phyloP scores from a whole-genome alignment of 2,329 filamentous ascomycete species.

The Dendryphion nanum region DNA sequence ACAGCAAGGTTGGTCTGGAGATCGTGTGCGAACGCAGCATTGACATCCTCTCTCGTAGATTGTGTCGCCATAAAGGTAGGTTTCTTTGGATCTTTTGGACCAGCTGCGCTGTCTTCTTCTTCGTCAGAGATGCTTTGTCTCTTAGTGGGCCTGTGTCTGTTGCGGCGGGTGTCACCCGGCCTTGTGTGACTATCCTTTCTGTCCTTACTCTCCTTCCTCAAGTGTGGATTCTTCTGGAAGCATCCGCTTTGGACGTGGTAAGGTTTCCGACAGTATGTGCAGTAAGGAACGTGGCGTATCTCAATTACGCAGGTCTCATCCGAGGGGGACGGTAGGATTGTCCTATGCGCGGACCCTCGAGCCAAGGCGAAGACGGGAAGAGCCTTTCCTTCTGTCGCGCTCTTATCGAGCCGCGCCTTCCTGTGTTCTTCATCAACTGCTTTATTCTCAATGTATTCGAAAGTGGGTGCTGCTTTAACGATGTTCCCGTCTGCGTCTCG shows the following conservation, averaged over 20 bases:
- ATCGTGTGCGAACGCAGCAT: conserved; percentile 5
- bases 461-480: conserved; percentile 6
- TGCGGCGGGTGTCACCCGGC: not conserved
- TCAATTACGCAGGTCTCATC: no score
- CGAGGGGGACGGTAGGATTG: conserved; percentile 1
- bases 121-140: conserved; percentile 2
- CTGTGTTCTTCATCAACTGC: conserved; percentile 6
- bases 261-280: no score
- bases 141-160: conserved; percentile 3
- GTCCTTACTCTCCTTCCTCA: no score
- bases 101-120: conserved; percentile 1
- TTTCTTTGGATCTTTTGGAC: conserved; percentile 3
- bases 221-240: no score
- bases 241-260: no score
- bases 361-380: conserved; percentile 2
- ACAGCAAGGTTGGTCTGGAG: conserved; percentile 2
- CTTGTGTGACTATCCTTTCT: conserved; percentile 4
- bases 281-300: no score
- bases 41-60: conserved; percentile 5
- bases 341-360: conserved; percentile 1
- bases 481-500: conserved; percentile 5
- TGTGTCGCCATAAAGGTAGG: conserved; percentile 5
- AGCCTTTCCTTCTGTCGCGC: not conserved
- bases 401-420: conserved; percentile 4
- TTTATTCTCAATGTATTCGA: conserved; percentile 9